Percentiles rank a stretch among this genome's conserved stretches.
phyloP scores from a whole-genome alignment of 2,329 filamentous ascomycete genomes.

The Sarocladium brachiariae region DNA sequence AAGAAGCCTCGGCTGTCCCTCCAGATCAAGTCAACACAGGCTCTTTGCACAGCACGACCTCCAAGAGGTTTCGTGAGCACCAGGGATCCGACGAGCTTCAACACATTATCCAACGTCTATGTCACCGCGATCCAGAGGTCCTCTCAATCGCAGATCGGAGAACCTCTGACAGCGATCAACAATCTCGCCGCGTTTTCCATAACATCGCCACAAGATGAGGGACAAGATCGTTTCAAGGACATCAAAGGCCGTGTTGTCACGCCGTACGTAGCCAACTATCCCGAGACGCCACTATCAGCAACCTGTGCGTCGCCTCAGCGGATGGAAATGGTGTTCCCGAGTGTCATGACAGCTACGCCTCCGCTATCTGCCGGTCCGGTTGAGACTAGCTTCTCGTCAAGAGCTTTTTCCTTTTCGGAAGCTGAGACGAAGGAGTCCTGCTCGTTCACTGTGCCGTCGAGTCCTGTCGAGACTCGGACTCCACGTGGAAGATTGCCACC shows the following conservation, averaged over 20 bases:
- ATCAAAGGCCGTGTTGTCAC: slow-evolving; percentile 30
- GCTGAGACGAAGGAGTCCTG: neutral
- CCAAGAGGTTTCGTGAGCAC: slow-evolving; percentile 33
- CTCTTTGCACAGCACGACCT: neutral
- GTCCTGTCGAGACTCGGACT: slow-evolving; percentile 1
- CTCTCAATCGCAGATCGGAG: slow-evolving; percentile 36
- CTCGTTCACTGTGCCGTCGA: neutral
- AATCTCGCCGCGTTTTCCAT: slow-evolving; percentile 27
- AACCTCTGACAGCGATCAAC: slow-evolving; percentile 44
- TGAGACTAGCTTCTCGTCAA: neutral
- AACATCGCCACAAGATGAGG: slow-evolving; percentile 21
- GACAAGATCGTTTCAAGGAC: slow-evolving; percentile 18
- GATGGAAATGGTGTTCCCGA: slow-evolving; percentile 42
- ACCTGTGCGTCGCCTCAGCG: slow-evolving; percentile 43
- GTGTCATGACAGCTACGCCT: slow-evolving; percentile 53
- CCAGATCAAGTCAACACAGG: slow-evolving; percentile 40
- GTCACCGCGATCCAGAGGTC: slow-evolving; percentile 55
- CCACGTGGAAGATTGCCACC: neutral
- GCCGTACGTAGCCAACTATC: slow-evolving; percentile 39
- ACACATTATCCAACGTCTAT: slow-evolving; percentile 60
- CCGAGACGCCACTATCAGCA: slow-evolving; percentile 41
- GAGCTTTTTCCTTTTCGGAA: slow-evolving; percentile 2
- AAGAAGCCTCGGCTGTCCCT: slow-evolving; percentile 52
- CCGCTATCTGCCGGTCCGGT: slow-evolving; percentile 39
- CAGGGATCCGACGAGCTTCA: slow-evolving; percentile 56